Conservation (phyloP, 148 eudicot species). For the Mesembryanthemum crystallinum region DNA sequence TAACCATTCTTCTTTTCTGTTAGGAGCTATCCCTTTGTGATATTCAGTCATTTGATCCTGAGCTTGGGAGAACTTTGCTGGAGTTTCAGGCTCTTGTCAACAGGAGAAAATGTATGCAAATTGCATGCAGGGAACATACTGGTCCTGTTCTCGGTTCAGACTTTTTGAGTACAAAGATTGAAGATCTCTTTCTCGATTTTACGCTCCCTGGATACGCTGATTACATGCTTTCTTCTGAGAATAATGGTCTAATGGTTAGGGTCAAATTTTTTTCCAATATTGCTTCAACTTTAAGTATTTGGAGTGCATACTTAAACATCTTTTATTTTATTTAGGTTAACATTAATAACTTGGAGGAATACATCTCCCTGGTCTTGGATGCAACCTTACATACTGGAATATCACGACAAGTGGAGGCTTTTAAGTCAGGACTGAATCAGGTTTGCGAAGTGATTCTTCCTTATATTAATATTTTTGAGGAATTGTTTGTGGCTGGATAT, state of each 20-base stretch:
- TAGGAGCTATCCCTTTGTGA: constrained; percentile 85
- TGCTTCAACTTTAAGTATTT: neutral
- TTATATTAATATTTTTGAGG: too few relatives aligned
- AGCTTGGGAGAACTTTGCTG: constrained; percentile 58
- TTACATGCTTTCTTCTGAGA: constrained; percentile 44
- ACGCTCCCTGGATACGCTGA: constrained; percentile 94
- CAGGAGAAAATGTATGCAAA: constrained; percentile 44
- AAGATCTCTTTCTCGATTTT: constrained; percentile 87
- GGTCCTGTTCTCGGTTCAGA: constrained; percentile 27
- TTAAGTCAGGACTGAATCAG: constrained; percentile 87
- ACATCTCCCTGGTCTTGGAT: constrained; percentile 64
- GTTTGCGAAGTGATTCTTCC: constrained; percentile 31
- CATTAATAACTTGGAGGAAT: constrained; percentile 67
- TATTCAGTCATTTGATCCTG: constrained; percentile 84
- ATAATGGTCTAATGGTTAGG: constrained; percentile 57
- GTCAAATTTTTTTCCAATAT: constrained; percentile 10
- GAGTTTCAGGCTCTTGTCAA: constrained; percentile 82
- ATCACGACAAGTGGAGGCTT: constrained; percentile 83
- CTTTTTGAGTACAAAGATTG: constrained; percentile 58
- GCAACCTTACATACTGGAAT: constrained; percentile 82
- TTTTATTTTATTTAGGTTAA: constrained; percentile 47
- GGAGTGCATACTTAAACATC: constrained; percentile 4
- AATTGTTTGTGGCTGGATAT: too few relatives aligned
- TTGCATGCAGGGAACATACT: constrained; percentile 30
- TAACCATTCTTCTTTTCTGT: constrained; percentile 10